phyloP scores from a whole-genome alignment of 495 filamentous ascomycete species.

The Eremomyces bilateralis region DNA sequence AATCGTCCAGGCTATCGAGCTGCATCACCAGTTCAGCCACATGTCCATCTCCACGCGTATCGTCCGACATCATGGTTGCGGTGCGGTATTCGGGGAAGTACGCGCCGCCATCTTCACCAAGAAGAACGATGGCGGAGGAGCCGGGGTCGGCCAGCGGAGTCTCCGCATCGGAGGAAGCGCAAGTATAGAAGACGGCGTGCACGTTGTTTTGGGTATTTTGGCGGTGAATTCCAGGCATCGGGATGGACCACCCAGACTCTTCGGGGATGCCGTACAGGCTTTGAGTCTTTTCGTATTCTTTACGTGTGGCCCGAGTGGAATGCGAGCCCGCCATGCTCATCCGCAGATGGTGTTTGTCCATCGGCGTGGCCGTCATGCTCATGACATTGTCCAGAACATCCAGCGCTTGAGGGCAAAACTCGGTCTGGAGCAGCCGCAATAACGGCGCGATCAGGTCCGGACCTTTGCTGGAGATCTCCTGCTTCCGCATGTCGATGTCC shows the following conservation, averaged over 20 bases:
- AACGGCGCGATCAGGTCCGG: slow-evolving; percentile 91
- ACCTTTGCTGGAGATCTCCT: slow-evolving; percentile 74
- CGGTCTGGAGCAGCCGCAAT: slow-evolving; percentile 73
- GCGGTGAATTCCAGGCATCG: slow-evolving; percentile 75
- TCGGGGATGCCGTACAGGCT: slow-evolving; percentile 94
- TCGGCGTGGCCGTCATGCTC: slow-evolving; percentile 64
- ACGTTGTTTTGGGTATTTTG: slow-evolving; percentile 70
- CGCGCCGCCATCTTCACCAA: slow-evolving; percentile 60
- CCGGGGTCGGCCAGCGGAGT: slow-evolving; percentile 25
- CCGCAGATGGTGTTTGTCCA: slow-evolving; percentile 80
- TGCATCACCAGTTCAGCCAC: slow-evolving; percentile 40
- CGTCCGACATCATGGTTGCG: slow-evolving; percentile 81
- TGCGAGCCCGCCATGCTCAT: slow-evolving; percentile 88
- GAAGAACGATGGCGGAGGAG: slow-evolving; percentile 66
- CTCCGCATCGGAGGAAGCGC: slow-evolving; percentile 36
- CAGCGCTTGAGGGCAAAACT: slow-evolving; percentile 77
- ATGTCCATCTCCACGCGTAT: slow-evolving; percentile 29
- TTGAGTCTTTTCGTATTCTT: slow-evolving; percentile 84
- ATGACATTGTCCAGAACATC: slow-evolving; percentile 86
- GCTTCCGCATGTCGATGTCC: slow-evolving; percentile 80
- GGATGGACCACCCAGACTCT: slow-evolving; percentile 88
- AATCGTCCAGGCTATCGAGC: slow-evolving; percentile 83
- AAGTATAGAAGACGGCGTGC: slow-evolving; percentile 91
- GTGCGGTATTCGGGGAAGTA: slow-evolving; percentile 59
- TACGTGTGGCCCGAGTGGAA: slow-evolving; percentile 54